Evolutionary conservation across 345 rosid species (phyloP).

Genomic region (Melaleuca alternifolia): DNA sequence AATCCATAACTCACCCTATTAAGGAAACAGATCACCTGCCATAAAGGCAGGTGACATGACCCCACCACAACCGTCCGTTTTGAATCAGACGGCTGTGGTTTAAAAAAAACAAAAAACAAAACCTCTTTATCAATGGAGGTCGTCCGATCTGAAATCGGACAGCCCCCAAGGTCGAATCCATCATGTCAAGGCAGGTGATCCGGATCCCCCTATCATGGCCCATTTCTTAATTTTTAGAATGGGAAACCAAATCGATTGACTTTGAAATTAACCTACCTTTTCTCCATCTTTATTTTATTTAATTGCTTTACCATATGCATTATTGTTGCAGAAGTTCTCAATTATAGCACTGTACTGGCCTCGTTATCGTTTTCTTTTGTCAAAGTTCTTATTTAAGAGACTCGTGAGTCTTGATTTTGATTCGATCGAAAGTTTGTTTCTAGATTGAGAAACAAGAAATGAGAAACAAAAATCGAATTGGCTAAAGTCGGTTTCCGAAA

Average conservation of each 20-base stretch:
- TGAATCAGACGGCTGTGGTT: no score
- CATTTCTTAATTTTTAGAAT: not conserved
- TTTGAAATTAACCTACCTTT: not conserved
- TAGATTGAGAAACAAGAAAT: not conserved
- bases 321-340: not conserved
- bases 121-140: no score
- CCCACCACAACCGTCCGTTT: no score
- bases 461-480: rapidly evolving
- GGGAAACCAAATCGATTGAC: not conserved
- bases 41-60: no score
- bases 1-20: no score
- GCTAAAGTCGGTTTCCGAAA: not conserved
- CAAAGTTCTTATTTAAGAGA: not conserved
- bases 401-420: not conserved
- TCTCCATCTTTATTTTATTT: not conserved
- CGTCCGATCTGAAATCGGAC: no score
- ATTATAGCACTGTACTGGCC: not conserved
- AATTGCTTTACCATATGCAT: not conserved
- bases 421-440: rapidly evolving
- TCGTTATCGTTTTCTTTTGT: not conserved
- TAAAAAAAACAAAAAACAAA: no score
- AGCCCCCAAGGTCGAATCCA: no score
- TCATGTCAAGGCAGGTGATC: no score
- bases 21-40: no score
- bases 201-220: not conserved